A percentile compares a stretch with the other conserved stretches of the same genome.
Evolutionary conservation across 2,329 filamentous ascomycete genomes (phyloP).

Genomic region (Cadophora gregata): DNA sequence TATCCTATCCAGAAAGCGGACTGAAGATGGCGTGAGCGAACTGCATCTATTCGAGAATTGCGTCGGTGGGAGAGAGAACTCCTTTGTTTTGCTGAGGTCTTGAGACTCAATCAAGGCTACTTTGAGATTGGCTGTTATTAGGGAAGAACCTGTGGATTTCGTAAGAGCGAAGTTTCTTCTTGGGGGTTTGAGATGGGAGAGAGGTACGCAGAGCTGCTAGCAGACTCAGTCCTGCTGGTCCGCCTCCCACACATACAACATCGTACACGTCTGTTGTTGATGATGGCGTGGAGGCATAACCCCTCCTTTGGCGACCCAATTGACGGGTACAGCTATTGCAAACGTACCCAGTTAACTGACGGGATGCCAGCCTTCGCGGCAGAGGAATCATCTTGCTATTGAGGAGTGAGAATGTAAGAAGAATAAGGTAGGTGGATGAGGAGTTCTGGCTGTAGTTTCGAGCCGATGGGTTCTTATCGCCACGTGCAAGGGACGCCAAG

Average conservation of each 20-base stretch:
- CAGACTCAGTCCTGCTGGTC: constrained; percentile 75
- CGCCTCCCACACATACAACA: constrained; percentile 46
- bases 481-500: constrained; percentile 5
- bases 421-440: not conserved
- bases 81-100: constrained; percentile 72
- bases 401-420: not conserved
- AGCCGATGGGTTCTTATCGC: not conserved
- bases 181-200: constrained; percentile 5
- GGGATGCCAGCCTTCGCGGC: constrained; percentile 20
- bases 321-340: constrained; percentile 39
- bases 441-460: not conserved
- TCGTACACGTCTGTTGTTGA: constrained; percentile 42
- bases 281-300: constrained; percentile 33
- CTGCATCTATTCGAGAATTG: constrained; percentile 94
- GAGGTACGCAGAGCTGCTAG: constrained; percentile 74
- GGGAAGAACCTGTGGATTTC: constrained; percentile 67
- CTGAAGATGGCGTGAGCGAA: constrained; percentile 88
- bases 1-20: constrained; percentile 80
- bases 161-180: not conserved
- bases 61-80: constrained; percentile 69
- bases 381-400: constrained; percentile 31
- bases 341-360: constrained; percentile 33
- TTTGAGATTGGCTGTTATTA: constrained; percentile 75
- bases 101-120: constrained; percentile 92
- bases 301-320: constrained; percentile 34